Conservation (phyloP, 2,329 filamentous ascomycete genomes). For the Penicillium crustosum region DNA sequence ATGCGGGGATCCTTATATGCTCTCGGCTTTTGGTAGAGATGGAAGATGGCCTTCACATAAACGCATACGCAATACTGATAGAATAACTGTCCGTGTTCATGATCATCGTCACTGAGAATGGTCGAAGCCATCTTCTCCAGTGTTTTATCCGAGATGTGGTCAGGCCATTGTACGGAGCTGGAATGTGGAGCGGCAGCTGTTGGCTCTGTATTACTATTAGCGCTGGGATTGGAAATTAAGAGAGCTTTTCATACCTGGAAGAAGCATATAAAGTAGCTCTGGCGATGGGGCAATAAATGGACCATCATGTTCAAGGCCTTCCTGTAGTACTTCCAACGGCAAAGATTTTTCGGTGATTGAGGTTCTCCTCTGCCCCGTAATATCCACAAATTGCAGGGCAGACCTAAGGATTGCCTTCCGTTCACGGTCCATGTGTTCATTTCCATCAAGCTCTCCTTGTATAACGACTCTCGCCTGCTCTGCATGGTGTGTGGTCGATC, state of each 20-base stretch:
- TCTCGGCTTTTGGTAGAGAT: slow-evolving; percentile 19
- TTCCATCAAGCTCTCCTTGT: slow-evolving; percentile 24
- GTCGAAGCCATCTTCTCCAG: slow-evolving; percentile 22
- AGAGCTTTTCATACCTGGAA: slow-evolving; percentile 11
- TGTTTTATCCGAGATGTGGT: slow-evolving; percentile 27
- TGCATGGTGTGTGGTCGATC: slow-evolving; percentile 26
- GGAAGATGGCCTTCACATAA: slow-evolving; percentile 26
- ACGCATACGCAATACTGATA: slow-evolving; percentile 29
- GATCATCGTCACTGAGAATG: slow-evolving; percentile 13
- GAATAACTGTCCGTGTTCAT: slow-evolving; percentile 16
- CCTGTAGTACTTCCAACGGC: neutral
- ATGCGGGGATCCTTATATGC: slow-evolving; percentile 14
- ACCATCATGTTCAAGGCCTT: slow-evolving; percentile 3
- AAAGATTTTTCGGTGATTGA: slow-evolving; percentile 1
- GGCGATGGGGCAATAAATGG: slow-evolving; percentile 18
- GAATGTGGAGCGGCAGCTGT: neutral
- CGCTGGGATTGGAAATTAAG: neutral
- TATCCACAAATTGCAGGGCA: slow-evolving; percentile 24
- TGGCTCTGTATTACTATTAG: slow-evolving; percentile 12
- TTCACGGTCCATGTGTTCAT: slow-evolving; percentile 18
- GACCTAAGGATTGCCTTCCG: slow-evolving; percentile 22
- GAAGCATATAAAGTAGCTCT: slow-evolving; percentile 30
- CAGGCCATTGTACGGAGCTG: slow-evolving; percentile 23
- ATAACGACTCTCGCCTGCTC: slow-evolving; percentile 27
- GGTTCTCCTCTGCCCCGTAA: slow-evolving; percentile 10